These are phyloP conservation scores for Diplodia corticola DNA, from an alignment of 2,329 filamentous ascomycete genomes.

Conservation along the genomic window DNA sequence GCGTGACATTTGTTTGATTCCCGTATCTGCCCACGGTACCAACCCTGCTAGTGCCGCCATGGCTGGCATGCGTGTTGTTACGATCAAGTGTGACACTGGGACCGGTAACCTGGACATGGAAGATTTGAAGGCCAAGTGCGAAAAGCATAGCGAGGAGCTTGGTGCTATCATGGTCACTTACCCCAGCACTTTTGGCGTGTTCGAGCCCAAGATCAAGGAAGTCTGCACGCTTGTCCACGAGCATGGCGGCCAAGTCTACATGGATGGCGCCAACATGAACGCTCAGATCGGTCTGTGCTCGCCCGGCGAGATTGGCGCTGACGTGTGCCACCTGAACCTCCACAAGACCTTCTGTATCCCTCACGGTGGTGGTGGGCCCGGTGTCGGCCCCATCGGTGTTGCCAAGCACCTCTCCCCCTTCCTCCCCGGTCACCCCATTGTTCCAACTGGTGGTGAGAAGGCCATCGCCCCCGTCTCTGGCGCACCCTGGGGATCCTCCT, in stretches of 20 bases:
- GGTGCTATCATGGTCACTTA: conserved; percentile 97
- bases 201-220: conserved; percentile 84
- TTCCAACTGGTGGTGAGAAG: conserved; percentile 56
- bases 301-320: conserved; percentile 90
- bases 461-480: conserved; percentile 74
- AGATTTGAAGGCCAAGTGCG: conserved; percentile 84
- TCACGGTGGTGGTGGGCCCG: conserved; percentile 90
- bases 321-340: conserved; percentile 94
- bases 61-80: conserved; percentile 91
- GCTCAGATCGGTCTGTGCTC: conserved; percentile 95
- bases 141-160: conserved; percentile 81
- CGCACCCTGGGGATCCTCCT: conserved; percentile 82
- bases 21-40: conserved; percentile 91
- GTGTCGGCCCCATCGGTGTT: conserved; percentile 91
- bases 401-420: conserved; percentile 75
- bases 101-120: conserved; percentile 88
- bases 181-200: conserved; percentile 91
- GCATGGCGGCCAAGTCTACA: conserved; percentile 91
- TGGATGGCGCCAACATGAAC: conserved; percentile 99
- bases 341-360: conserved; percentile 99
- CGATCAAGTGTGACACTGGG: conserved; percentile 83
- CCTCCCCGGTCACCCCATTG: conserved; percentile 70
- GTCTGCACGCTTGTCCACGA: conserved; percentile 83
- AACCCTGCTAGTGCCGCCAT: conserved; percentile 95
- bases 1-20: conserved; percentile 90